Evolutionary conservation across 306 rosid genomes (phyloP), one percentile per base, ranked within the genome.

Genomic region (Vigna nakashimae): DNA sequence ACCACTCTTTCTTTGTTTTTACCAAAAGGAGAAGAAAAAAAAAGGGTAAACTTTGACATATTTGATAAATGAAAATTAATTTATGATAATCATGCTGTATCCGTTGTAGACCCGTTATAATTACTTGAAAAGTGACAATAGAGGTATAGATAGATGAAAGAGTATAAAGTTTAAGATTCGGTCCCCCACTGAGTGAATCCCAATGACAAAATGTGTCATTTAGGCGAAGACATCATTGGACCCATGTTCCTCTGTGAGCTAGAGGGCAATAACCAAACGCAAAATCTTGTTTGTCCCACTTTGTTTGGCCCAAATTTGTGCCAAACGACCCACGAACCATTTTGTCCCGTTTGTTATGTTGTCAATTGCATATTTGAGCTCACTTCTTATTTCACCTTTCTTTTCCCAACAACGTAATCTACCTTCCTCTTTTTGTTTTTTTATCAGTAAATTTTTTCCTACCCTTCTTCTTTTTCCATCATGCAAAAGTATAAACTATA

Each of bases 231-330:
- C 82, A 69, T 69, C 63, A 26, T 66, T 76, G 84, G 81, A 60
- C 87, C 86, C 83, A 76, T 43, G 65, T 56, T 55, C 59, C 75
- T 80, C 71, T 71, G 84, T 71, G 73, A 70, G 79, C 50, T 63
- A 82, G 79, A 69, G 72, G 42, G 79, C 81, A 74, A 69, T 62
- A 60, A 18, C 38, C 16, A 68, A 45, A 71, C 69, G 80, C 66
- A 79, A 71, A 76, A 82, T 75, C 77, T 13, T 70, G 74, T 75
- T 85, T 18, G 20, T 18, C 20, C 20, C 20, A 18, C 20, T 18
- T 18, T 18, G 20, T 18, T 18, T 85, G 67, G 74, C 77, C 71
- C 70, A 66, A 82, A 70, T 69, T 65, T 49, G 53, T 73, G 50
- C 30, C 20, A 34, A 24, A 71, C 42, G 48, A 70, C 77, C 71